These are phyloP conservation scores for Aspergillus novofumigatus DNA, from an alignment of 2,329 filamentous ascomycete species.

Conservation along the genomic window DNA sequence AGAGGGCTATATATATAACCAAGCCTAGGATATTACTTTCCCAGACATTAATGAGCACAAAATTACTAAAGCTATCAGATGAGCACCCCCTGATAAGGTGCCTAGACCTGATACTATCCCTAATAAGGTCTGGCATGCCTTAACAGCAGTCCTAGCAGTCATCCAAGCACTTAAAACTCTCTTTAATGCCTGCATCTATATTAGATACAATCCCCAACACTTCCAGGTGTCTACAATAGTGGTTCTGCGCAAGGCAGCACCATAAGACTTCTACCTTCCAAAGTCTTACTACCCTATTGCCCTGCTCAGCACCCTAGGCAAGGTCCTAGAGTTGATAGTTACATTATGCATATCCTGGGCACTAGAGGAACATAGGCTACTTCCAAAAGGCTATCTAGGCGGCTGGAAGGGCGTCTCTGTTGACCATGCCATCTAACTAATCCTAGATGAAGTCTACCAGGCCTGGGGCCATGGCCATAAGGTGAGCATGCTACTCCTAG, in stretches of 20 bases:
- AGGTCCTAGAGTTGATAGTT: conserved; percentile 9
- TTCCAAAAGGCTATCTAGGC: conserved; percentile 4
- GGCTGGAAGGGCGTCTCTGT: conserved; percentile 11
- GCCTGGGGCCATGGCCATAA: conserved; percentile 1
- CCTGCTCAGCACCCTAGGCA: conserved; percentile 12
- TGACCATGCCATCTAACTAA: conserved; percentile 11
- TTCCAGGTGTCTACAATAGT: conserved; percentile 5
- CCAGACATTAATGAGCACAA: too few relatives aligned
- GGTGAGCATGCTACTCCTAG: conserved; percentile 8
- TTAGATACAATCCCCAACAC: conserved; percentile 3
- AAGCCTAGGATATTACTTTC: too few relatives aligned
- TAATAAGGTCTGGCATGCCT: background rate
- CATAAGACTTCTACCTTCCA: conserved; percentile 2
- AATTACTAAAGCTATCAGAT: too few relatives aligned
- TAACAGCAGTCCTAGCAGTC: background rate
- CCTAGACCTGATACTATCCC: too few relatives aligned
- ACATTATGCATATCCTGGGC: conserved; percentile 4
- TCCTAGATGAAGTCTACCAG: conserved; percentile 2
- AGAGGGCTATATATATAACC: too few relatives aligned
- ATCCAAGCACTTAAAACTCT: background rate
- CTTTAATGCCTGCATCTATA: conserved; percentile 1
- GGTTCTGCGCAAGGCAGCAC: conserved; percentile 2
- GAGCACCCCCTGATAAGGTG: background rate
- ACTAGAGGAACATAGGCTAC: conserved; percentile 4
- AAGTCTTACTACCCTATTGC: conserved; percentile 13